phyloP scores from a whole-genome alignment of 2,329 filamentous ascomycete genomes.

The Hypoxylon sp. region DNA sequence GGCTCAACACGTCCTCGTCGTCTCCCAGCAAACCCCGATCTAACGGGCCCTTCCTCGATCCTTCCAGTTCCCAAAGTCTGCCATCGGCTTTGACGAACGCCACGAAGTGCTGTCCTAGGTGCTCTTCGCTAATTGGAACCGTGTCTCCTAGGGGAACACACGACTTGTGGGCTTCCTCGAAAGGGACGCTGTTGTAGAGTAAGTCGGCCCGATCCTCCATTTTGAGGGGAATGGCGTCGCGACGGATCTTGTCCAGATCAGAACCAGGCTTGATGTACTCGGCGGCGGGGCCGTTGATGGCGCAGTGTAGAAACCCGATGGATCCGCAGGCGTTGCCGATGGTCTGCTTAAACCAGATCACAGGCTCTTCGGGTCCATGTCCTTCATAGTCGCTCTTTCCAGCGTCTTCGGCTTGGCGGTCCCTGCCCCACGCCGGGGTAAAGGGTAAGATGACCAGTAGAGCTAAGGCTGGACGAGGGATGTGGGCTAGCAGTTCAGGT shows the following conservation, averaged over 20 bases:
- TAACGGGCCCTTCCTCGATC: constrained; percentile 79
- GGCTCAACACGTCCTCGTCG: constrained; percentile 75
- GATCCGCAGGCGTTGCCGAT: constrained; percentile 87
- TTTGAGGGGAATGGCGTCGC: constrained; percentile 73
- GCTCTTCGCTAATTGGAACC: constrained; percentile 71
- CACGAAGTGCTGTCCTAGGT: constrained; percentile 82
- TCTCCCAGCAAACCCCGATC: constrained; percentile 71
- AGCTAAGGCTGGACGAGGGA: constrained; percentile 82
- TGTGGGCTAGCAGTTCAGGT: constrained; percentile 79
- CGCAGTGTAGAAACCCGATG: constrained; percentile 81
- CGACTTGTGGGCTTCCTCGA: constrained; percentile 81
- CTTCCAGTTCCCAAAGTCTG: constrained; percentile 85
- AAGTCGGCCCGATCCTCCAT: constrained; percentile 75
- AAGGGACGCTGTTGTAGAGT: constrained; percentile 77
- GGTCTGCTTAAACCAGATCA: constrained; percentile 88
- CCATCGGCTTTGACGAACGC: constrained; percentile 81
- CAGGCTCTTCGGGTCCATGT: constrained; percentile 71
- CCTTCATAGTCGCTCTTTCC: constrained; percentile 40
- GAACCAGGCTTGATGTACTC: constrained; percentile 66
- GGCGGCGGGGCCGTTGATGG: constrained; percentile 77
- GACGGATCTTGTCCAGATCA: constrained; percentile 71
- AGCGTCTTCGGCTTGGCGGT: constrained; percentile 58
- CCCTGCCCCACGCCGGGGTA: constrained; percentile 58
- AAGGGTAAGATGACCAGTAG: constrained; percentile 86
- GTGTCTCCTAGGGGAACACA: constrained; percentile 80